Conservation (phyloP, 371 early-diverging fungal species). For the Funneliformis caledonium region DNA sequence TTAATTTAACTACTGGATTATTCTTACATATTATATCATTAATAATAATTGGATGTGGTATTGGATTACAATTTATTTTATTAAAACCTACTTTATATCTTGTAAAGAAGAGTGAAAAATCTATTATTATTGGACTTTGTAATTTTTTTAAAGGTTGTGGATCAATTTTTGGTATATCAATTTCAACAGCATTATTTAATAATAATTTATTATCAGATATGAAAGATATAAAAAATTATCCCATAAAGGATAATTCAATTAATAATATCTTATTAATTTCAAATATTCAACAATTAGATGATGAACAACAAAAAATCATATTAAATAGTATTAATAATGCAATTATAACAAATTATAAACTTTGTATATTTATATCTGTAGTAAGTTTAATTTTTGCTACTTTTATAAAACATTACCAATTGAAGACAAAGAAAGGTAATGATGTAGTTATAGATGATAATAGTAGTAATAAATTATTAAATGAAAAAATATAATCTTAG, state of each 20-base stretch:
- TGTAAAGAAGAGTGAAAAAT: not conserved
- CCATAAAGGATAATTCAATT: not conserved
- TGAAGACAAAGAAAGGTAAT: not conserved
- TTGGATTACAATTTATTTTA: slow-evolving; percentile 49
- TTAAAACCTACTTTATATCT: not conserved
- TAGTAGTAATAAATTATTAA: not conserved
- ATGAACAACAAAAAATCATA: not conserved
- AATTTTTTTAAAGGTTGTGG: slow-evolving; percentile 36
- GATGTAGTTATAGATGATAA: not conserved
- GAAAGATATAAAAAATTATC: not conserved
- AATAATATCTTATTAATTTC: not conserved
- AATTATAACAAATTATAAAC: not conserved
- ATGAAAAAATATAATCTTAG: slow-evolving; percentile 11
- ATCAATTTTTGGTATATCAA: slow-evolving; percentile 15
- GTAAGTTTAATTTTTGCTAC: slow-evolving; percentile 21
- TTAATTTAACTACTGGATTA: slow-evolving; percentile 50
- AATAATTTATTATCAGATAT: slow-evolving; percentile 1
- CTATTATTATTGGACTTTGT: not conserved
- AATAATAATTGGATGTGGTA: slow-evolving; percentile 66
- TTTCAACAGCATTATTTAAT: slow-evolving; percentile 34
- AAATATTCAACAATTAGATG: not conserved
- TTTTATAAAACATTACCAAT: slow-evolving; percentile 26
- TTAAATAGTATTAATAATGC: slow-evolving; percentile 13
- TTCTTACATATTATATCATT: slow-evolving; percentile 60
- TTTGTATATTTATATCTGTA: slow-evolving; percentile 27